Evolutionary conservation across 1,139 yeast species (phyloP), one percentile per base, ranked within the genome.

Genomic region (Kodamaea suecica): DNA sequence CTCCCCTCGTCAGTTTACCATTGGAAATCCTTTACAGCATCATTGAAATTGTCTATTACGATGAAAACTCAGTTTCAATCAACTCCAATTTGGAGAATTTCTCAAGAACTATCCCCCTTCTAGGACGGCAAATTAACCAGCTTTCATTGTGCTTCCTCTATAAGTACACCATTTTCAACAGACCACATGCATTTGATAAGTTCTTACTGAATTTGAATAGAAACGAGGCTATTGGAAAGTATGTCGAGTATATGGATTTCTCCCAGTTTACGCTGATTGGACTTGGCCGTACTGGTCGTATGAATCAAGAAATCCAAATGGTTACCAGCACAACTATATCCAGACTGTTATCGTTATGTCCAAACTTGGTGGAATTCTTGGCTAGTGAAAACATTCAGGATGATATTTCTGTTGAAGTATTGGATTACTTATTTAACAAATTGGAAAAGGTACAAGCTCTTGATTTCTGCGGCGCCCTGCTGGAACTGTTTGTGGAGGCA

Each of bases 251-350:
- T 40, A 73, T 88, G 50, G 97, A 88, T 61, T 88, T 88, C 52
- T 85, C 84, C 52, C 92, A 86, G 43, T 84, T 88, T 55, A 87
- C 97, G 0, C 83, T 94, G 1, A 82, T 90, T 34, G 97, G 97
- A 0, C 68, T 88, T 34, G 97, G 97, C 3, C 69, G 96, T 43
- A 84, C 96, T 0, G 86, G 86, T 6, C 75, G 84, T 47, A 87
- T 87, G 95, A 88, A 85, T 60, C 81, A 78, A 57, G 95, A 85
- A 58, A 88, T 88, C 47, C 95, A 87, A 58, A 85, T 87, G 85
- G 87, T 88, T 29, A 88, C 96, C 0, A 70, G 82, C 30, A 62
- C 68, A 19, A 88, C 96, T 3, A 78, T 88, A 23, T 56, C 75
- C 33, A 65, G 72, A 24, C 85, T 87, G 37, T 64, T 88, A 27